Evolutionary conservation across 768 basidiomycete genomes (phyloP), one percentile per base, ranked within the genome.

Genomic region (Russula foetens): DNA sequence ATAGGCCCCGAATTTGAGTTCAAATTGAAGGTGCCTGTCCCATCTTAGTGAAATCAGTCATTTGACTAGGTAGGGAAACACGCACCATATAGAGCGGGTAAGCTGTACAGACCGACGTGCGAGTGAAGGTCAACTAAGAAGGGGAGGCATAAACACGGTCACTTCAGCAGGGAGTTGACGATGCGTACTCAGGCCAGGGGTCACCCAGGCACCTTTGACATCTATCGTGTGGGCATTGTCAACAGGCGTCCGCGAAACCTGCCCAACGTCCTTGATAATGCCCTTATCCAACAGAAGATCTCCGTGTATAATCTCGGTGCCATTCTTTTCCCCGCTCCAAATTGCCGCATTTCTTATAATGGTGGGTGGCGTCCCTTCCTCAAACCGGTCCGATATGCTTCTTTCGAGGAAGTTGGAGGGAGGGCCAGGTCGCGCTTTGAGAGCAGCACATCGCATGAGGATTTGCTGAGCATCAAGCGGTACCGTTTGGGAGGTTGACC

Each of bases 321-420:
- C 82, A 58, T 84, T 81, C 41, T 77, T 70, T 38, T 75, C 79
- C 24, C 86, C 86, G 2, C 84, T 81, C 75, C 86, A 78, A 51
- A 89, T 77, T 43, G 82, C 81, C 3, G 83, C 87, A 69, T 93
- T 90, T 67, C 78, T 77, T 64, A 96, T 84, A 64, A 85, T 76
- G 21, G 84, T 84, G 1, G 86, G 73, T 39, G 77, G 77, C 0
- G 88, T 89, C 1, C 85, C 88, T 4, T 73, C 72, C 65, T 84
- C 86, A 63, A 79, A 86, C 43, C 88, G 73, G 67, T 90, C 88
- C 3, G 86, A 88, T 44, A 45, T 62, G 6, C 59, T 62, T 9
- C 77, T 68, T 12, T 58, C 62, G 24, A 57, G 47, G 56, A 75
- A 75, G 41, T 69, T 65, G 4, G 56, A 58, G n/a, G 74, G 67